Conservation (phyloP, 2,329 filamentous ascomycete genomes). For the Didymella arachidicola region DNA sequence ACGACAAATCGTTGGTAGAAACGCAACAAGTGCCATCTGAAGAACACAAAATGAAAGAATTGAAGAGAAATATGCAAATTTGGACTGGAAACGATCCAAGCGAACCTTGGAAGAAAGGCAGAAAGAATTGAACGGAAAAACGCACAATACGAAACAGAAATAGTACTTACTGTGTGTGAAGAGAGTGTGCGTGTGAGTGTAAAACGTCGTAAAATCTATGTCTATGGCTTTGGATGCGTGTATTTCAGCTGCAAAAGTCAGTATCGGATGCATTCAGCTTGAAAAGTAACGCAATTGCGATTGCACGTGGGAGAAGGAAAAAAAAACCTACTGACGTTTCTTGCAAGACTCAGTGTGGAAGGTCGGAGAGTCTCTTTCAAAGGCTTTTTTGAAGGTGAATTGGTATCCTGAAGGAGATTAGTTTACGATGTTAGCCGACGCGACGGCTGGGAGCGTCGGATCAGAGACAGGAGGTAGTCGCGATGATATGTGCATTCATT, state of each 20-base stretch:
- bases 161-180: not conserved
- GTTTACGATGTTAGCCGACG: not conserved
- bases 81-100: not conserved
- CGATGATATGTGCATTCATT: not conserved
- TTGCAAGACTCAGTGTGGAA: not conserved
- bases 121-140: not conserved
- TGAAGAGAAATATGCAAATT: not conserved
- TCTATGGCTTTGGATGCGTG: not conserved
- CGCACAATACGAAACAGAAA: not conserved
- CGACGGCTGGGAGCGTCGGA: too few species aligned
- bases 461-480: not conserved
- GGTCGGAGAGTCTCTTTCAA: not conserved
- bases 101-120: not conserved
- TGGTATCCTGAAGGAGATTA: not conserved
- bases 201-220: not conserved
- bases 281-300: too few species aligned
- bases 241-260: not conserved
- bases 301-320: too few species aligned
- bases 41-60: not conserved
- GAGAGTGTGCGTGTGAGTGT: not conserved
- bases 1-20: not conserved
- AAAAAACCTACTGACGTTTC: too few species aligned
- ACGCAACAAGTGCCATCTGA: not conserved
- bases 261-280: not conserved
- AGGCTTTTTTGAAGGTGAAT: too few species aligned